These are phyloP conservation scores for Neonectria neomacrospora DNA, from an alignment of 2,329 filamentous ascomycete genomes.

Conservation along the genomic window DNA sequence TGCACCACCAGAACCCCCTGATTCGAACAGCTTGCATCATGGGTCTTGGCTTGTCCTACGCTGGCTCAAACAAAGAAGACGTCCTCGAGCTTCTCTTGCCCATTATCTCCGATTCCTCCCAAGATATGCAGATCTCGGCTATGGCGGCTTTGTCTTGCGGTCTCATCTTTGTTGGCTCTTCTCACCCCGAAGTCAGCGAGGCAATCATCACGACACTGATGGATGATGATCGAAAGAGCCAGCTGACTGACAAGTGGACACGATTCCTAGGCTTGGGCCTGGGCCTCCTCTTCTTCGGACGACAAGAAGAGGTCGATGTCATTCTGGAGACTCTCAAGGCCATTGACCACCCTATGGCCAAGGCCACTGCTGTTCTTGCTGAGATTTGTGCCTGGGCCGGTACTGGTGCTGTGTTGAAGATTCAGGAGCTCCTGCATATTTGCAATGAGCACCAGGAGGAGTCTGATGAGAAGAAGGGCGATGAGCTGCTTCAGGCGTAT, in stretches of 20 bases:
- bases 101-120: conserved; percentile 83
- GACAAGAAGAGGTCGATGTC: conserved; percentile 98
- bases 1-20: conserved; percentile 80
- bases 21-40: conserved; percentile 90
- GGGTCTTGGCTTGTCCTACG: conserved; percentile 94
- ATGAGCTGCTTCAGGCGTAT: conserved; percentile 95
- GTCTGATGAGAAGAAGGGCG: conserved; percentile 92
- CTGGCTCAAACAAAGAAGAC: conserved; percentile 91
- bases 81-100: conserved; percentile 87
- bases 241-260: conserved; percentile 98
- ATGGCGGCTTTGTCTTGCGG: conserved; percentile 95
- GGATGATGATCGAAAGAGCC: conserved; percentile 89
- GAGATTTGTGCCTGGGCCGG: conserved; percentile 99
- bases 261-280: conserved; percentile 95
- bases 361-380: conserved; percentile 92
- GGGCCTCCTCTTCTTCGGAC: conserved; percentile 93
- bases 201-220: conserved; percentile 92
- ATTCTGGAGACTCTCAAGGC: conserved; percentile 96
- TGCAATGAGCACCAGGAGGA: conserved; percentile 98
- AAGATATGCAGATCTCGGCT: conserved; percentile 95
- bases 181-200: conserved; percentile 89
- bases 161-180: conserved; percentile 91
- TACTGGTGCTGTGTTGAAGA: conserved; percentile 95
- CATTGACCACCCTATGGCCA: conserved; percentile 95
- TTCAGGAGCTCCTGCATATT: conserved; percentile 96